Evolutionary conservation across 306 rosid species (phyloP), one percentile per base, ranked within the genome.

Genomic region (Casuarina glauca): DNA sequence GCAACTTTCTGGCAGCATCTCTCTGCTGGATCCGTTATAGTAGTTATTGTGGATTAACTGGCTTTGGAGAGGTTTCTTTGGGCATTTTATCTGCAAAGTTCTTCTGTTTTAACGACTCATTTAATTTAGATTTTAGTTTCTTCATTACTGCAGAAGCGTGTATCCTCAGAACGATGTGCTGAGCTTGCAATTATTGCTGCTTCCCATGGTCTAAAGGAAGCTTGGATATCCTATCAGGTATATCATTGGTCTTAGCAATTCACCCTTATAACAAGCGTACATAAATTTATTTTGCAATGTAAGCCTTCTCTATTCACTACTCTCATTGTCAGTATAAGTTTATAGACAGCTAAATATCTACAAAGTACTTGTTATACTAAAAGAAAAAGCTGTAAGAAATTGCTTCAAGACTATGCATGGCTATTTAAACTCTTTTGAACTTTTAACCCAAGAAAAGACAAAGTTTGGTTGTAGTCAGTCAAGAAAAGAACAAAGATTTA

Each of bases 181-280:
- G 96, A 95, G 89, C 89, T 91, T 78, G 88, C 93, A 46, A 92
- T 95, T 81, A 88, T 95, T 86, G 97, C 98, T 69, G 93, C 97
- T 36, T 85, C 91, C 68, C 97, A 92, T 90, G 86, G 86, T 78
- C 84, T 95, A 46, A 95, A 91, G 79, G 98, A 95, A 91, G 98
- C 83, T 82, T 95, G 98, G 98, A 95, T 95, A 87, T 91, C 98
- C 73, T 70, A 79, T 85, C 97, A 92, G 97, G 98, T 95, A 87
- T 74, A 70, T 51, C 76, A 77, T 82, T 73, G 57, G 20, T 50
- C 80, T 78, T 71, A 53, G 66, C 60, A 71, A 55, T 62, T 72
- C 42, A 57, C 55, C 70, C 76, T 16, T 48, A 57, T 66, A 66
- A 66, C 12, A 3, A 17, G 26, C 26, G 7, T 17, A 66, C 46